A percentile compares a stretch with the other conserved stretches of the same genome.
Conservation (phyloP, 169 alveolate species). For the Eimeria praecox region DNA sequence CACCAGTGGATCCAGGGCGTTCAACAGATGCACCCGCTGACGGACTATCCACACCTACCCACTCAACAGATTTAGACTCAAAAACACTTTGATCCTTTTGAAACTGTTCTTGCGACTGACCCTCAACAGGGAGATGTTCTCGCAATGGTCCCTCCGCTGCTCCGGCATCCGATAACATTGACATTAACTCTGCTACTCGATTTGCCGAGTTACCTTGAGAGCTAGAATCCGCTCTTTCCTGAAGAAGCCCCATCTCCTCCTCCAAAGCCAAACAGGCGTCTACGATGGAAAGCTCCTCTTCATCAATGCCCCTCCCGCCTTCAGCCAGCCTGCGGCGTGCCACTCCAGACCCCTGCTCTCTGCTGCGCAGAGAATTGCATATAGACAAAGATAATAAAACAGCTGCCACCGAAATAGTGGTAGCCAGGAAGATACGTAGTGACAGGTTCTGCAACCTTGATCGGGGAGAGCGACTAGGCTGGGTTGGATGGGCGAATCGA, state of each 20-base stretch:
- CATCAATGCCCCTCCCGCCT: not conserved
- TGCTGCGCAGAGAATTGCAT: not conserved
- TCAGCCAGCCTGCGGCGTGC: not conserved
- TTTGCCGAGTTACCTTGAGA: not conserved
- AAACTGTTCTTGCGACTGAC: not conserved
- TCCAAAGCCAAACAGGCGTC: not conserved
- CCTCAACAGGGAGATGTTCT: not conserved
- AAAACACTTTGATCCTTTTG: not conserved
- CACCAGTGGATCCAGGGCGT: not conserved
- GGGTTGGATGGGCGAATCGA: not conserved
- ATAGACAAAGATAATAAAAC: not conserved
- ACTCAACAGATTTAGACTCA: not conserved
- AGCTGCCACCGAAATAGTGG: not conserved
- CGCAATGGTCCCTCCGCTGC: not conserved
- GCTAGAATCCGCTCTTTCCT: not conserved
- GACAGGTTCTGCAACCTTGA: not conserved
- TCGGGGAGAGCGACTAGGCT: not conserved
- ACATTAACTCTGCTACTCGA: not conserved
- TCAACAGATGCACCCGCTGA: not conserved
- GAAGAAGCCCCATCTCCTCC: not conserved
- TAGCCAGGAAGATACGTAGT: not conserved
- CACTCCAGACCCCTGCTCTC: not conserved
- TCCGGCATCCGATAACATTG: not conserved
- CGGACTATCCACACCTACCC: not conserved
- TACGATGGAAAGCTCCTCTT: not conserved